Conservation (phyloP, 441 rosid species). For the Viola pubescens region DNA sequence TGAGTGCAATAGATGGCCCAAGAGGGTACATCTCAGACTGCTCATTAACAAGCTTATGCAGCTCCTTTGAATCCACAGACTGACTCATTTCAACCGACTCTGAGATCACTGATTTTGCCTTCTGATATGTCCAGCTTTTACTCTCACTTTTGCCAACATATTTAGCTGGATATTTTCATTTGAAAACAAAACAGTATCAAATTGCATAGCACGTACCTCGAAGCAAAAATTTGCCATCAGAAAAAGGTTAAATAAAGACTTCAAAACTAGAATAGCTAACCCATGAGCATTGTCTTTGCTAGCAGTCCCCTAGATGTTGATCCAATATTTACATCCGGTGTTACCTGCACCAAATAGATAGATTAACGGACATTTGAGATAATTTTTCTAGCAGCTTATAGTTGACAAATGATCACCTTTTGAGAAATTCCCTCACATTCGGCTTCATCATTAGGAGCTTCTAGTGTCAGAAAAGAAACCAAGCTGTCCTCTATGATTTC, state of each 20-base stretch:
- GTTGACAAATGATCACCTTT: conserved; percentile 40
- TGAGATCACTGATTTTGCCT: conserved; percentile 64
- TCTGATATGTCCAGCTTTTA: conserved; percentile 68
- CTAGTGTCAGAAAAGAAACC: conserved; percentile 68
- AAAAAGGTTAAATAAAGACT: conserved; percentile 11
- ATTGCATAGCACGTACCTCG: background rate
- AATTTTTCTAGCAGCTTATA: conserved; percentile 12
- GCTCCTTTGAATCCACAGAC: conserved; percentile 46
- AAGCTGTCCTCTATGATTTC: conserved; percentile 78
- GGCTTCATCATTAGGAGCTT: conserved; percentile 40
- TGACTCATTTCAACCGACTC: conserved; percentile 84
- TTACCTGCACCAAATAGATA: conserved; percentile 38
- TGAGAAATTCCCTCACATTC: conserved; percentile 40
- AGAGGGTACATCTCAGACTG: conserved; percentile 90
- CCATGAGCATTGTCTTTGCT: conserved; percentile 77
- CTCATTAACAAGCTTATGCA: conserved; percentile 61
- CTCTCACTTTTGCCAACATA: conserved; percentile 91
- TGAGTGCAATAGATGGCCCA: conserved; percentile 78
- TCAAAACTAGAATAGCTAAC: conserved; percentile 36
- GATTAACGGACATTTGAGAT: conserved; percentile 14
- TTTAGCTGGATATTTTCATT: conserved; percentile 51
- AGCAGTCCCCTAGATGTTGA: conserved; percentile 78
- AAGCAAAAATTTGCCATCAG: conserved; percentile 3
- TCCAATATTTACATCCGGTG: conserved; percentile 75
- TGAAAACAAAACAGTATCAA: conserved; percentile 15